Conservation (phyloP, 2,329 filamentous ascomycete genomes). For the Fusarium tjaetaba region DNA sequence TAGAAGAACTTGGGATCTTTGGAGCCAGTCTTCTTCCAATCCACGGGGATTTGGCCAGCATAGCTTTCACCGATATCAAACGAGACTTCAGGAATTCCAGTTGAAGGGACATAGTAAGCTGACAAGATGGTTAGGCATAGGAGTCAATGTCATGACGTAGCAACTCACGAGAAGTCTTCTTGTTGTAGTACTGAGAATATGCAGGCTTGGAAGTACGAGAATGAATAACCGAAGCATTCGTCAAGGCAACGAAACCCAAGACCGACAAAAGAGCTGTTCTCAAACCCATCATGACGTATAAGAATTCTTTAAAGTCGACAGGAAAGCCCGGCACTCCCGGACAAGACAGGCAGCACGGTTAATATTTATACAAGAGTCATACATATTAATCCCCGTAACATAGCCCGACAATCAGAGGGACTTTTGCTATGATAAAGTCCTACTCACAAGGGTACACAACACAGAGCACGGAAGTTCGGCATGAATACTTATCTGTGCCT, state of each 20-base stretch:
- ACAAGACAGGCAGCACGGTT: too few species aligned
- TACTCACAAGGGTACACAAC: neutral
- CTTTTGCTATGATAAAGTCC: constrained; percentile 10
- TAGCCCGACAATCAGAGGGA: neutral
- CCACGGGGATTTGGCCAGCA: constrained; percentile 12
- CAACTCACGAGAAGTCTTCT: constrained; percentile 9
- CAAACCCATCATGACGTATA: neutral
- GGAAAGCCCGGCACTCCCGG: rapidly evolving
- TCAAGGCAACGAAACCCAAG: neutral
- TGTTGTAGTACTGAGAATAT: constrained; percentile 10
- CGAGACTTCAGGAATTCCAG: neutral
- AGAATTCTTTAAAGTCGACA: neutral
- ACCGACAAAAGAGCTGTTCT: neutral
- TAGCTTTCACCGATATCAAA: constrained; percentile 22
- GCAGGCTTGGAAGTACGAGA: neutral
- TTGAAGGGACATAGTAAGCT: constrained; percentile 2
- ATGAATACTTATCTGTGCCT: constrained; percentile 16
- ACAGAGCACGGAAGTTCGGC: constrained; percentile 29
- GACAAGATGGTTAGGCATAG: too few species aligned
- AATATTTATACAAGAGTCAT: neutral
- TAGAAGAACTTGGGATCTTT: constrained; percentile 35
- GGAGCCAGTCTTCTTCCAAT: constrained; percentile 14
- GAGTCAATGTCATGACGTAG: too few species aligned
- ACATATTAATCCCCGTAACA: neutral
- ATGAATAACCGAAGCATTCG: constrained; percentile 4